Evolutionary conservation across 2,329 filamentous ascomycete genomes (phyloP).

Genomic region (Pseudocercospora crystallina): DNA sequence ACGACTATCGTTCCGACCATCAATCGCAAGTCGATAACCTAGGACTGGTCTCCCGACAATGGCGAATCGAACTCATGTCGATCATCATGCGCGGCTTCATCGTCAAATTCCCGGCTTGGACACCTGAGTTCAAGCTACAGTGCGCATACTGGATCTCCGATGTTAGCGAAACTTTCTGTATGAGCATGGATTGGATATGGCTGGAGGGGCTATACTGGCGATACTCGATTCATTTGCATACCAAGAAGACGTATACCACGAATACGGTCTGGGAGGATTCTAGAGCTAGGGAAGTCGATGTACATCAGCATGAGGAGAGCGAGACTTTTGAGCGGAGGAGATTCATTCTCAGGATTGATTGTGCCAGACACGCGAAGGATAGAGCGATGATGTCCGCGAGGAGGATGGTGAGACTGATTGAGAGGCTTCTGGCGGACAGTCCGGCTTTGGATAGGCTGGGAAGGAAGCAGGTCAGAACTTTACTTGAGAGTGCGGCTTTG

Average conservation of each 20-base stretch:
- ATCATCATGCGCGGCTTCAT: slow-evolving; percentile 15
- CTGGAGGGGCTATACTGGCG: slow-evolving; percentile 21
- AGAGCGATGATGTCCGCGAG: slow-evolving; percentile 2
- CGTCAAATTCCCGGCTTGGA: slow-evolving; percentile 22
- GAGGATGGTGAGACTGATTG: slow-evolving; percentile 1
- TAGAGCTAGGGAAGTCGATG: slow-evolving; percentile 9
- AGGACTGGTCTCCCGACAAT: slow-evolving; percentile 5
- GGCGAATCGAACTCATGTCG: slow-evolving; percentile 13
- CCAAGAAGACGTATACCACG: neutral
- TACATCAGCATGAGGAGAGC: slow-evolving; percentile 12
- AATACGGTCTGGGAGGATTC: slow-evolving; percentile 12
- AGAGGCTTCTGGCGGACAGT: slow-evolving; percentile 3
- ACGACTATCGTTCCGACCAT: slow-evolving; percentile 9
- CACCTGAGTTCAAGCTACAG: slow-evolving; percentile 19
- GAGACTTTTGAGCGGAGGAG: slow-evolving; percentile 3
- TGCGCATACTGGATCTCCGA: slow-evolving; percentile 17
- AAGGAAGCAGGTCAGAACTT: slow-evolving; percentile 6
- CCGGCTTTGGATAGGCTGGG: slow-evolving; percentile 1
- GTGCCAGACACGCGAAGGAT: slow-evolving; percentile 5
- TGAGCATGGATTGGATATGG: slow-evolving; percentile 20
- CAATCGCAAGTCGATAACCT: slow-evolving; percentile 15
- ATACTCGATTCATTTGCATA: slow-evolving; percentile 6
- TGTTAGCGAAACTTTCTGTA: slow-evolving; percentile 14
- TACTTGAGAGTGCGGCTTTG: slow-evolving; percentile 10
- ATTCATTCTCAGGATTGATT: slow-evolving; percentile 18